Conservation (phyloP, 1,139 yeast species). For the Hemisphaericaspora xylofermentans region DNA sequence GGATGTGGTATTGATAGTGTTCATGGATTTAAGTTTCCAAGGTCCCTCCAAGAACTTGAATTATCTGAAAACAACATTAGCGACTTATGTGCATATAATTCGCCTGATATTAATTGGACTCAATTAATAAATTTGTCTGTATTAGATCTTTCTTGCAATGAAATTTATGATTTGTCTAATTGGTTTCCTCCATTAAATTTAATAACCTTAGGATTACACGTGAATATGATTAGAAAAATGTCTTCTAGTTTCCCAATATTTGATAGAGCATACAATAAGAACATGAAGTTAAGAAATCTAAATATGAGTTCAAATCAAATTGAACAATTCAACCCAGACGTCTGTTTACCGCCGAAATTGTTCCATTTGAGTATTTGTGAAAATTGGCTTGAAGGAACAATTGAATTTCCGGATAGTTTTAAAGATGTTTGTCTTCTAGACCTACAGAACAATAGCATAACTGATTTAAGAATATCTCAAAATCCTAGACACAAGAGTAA, state of each 20-base stretch:
- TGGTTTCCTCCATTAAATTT: constrained; percentile 29
- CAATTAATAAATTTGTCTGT: constrained; percentile 22
- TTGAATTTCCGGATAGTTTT: constrained; percentile 14
- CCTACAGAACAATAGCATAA: constrained; percentile 22
- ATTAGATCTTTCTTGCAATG: constrained; percentile 26
- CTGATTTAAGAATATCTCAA: constrained; percentile 7
- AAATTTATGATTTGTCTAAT: constrained; percentile 17
- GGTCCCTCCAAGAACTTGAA: constrained; percentile 21
- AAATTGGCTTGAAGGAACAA: constrained; percentile 12
- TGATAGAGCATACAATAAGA: constrained; percentile 6
- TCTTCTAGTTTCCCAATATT: constrained; percentile 13
- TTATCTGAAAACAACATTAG: constrained; percentile 24
- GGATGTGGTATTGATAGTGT: constrained; percentile 25
- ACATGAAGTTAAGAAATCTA: constrained; percentile 11
- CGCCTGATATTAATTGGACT: constrained; percentile 22
- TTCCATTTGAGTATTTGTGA: constrained; percentile 11
- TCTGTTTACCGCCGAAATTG: constrained; percentile 20
- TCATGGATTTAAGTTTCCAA: constrained; percentile 26
- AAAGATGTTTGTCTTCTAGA: constrained; percentile 19
- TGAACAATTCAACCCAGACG: constrained; percentile 13
- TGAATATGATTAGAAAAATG: constrained; percentile 18
- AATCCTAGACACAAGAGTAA: constrained; percentile 6
- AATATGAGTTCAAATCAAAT: constrained; percentile 20
- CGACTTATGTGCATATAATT: constrained; percentile 15
- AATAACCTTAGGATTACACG: constrained; percentile 22